phyloP scores from a whole-genome alignment of 208 protist species.

The Leishmania turanica region DNA sequence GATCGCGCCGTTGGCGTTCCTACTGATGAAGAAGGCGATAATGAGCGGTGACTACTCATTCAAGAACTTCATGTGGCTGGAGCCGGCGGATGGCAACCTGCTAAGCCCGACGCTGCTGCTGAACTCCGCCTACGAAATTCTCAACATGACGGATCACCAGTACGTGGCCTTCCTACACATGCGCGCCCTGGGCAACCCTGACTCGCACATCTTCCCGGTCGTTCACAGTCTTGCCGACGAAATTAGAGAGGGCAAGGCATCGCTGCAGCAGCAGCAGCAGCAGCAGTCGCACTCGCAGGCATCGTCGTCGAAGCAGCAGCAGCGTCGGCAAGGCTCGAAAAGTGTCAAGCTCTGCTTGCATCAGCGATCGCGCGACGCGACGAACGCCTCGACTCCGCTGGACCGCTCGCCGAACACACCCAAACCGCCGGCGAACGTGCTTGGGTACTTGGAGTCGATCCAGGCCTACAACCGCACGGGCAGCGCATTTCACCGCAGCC shows the following conservation, averaged over 20 bases:
- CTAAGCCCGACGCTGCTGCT: constrained; percentile 40
- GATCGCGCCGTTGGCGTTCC: constrained; percentile 55
- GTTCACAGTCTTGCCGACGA: constrained; percentile 27
- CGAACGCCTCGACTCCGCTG: not conserved
- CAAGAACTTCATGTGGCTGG: constrained; percentile 43
- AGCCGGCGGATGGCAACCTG: constrained; percentile 58
- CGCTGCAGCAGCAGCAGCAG: constrained; percentile 7
- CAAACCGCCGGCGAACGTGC: not conserved
- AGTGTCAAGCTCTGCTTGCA: not conserved
- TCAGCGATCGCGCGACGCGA: not conserved
- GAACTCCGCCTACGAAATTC: constrained; percentile 43
- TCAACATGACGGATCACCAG: constrained; percentile 48
- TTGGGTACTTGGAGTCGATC: constrained; percentile 23
- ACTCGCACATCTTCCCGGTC: constrained; percentile 38
- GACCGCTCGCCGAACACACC: not conserved
- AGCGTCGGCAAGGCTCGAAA: not conserved
- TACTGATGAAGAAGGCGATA: constrained; percentile 45
- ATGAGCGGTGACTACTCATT: constrained; percentile 43
- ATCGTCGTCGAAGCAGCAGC: not conserved
- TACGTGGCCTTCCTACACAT: constrained; percentile 40
- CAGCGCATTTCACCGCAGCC: constrained; percentile 21
- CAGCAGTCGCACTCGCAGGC: not conserved
- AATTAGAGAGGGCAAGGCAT: constrained; percentile 12
- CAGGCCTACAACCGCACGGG: constrained; percentile 23
- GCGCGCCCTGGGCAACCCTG: constrained; percentile 22